Base-by-base conservation (phyloP, 768 basidiomycete species). In the Boletus coccyginus region DNA sequence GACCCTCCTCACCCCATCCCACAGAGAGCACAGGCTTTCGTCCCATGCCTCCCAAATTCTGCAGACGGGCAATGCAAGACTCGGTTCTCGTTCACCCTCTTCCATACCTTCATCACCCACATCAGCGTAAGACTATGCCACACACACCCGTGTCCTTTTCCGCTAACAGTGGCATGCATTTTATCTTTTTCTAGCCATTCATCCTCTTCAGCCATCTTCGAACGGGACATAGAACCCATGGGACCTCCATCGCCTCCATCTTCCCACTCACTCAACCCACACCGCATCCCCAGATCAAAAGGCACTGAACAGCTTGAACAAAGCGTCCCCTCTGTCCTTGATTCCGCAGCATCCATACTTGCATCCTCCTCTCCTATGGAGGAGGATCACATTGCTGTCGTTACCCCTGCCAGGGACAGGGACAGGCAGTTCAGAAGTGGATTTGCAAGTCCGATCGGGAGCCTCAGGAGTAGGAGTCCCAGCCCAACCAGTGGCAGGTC, bases 141-240 rank as follows among this genome's bases (percentile, higher is more conserved):
- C 60, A 35, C 33, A 29, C 39, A 50, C 52, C 41, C 29, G 19
- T 42, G 35, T 46, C 21, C 50, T 50, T 53, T 16, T 46, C 32
- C 42, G 38, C 56, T 66, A 14, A 61, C 60, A 36, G 32, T 43
- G 24, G 24, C 46, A 16, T 52, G 3, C 29, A 56, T 45, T 52
- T 21, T 13, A 12, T 17, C 12, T 44, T 32, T 46, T 39, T 56
- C 53, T 50, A 59, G 63, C 1, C 83, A 90, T 64, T 93, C 90
- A 0, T 90, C 90, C 0, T 90, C 90, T 0, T 93, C 91, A 1
- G 92, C 92, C 38, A 95, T 94, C 55, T 95, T 95, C 57, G 92
- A 95, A 72, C 84, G 92, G 36, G 92, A 95, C 69, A 92, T 95
- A 60, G 92, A 94, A 62, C 86, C 86, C 16, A 52, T 73, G 2